These are phyloP conservation scores for Fraxinus greggii DNA, from an alignment of 305 asterid genomes.

Conservation along the genomic window DNA sequence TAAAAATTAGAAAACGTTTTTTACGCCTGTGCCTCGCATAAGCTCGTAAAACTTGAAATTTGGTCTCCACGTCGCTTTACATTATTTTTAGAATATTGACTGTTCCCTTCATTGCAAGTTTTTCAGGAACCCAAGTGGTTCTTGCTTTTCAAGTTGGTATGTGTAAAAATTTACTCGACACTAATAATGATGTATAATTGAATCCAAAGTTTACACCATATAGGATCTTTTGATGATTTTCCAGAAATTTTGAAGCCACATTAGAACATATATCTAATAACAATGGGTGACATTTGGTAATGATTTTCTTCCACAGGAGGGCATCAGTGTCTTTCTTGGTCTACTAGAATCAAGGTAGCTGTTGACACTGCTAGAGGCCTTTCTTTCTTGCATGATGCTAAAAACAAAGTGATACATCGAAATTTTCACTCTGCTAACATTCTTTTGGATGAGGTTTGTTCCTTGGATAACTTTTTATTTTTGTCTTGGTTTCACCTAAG, in stretches of 20 bases:
- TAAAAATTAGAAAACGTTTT: too few species aligned
- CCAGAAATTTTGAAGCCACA: not conserved
- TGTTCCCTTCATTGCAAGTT: not conserved
- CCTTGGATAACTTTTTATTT: not conserved
- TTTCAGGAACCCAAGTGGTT: not conserved
- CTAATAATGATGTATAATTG: not conserved
- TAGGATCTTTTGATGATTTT: not conserved
- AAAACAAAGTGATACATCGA: conserved; percentile 23
- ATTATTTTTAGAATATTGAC: too few species aligned
- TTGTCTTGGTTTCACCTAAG: not conserved
- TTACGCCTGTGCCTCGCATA: too few species aligned
- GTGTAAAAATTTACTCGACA: not conserved
- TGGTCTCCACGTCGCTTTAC: too few species aligned
- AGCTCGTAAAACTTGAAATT: too few species aligned
- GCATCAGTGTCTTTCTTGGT: conserved; percentile 32
- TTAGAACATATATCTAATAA: not conserved
- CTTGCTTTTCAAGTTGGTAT: not conserved
- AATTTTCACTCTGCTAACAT: conserved; percentile 10
- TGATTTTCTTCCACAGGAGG: conserved; percentile 19
- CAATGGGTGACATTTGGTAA: not conserved
- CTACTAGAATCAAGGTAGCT: conserved; percentile 32
- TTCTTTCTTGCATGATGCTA: conserved; percentile 29
- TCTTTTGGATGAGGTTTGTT: conserved; percentile 32
- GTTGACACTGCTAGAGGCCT: conserved; percentile 31
- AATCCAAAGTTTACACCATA: not conserved